A percentile compares a stretch with the other conserved stretches of the same genome.
Conservation (phyloP, 176 grass and related monocot species). For the Zea mays region DNA sequence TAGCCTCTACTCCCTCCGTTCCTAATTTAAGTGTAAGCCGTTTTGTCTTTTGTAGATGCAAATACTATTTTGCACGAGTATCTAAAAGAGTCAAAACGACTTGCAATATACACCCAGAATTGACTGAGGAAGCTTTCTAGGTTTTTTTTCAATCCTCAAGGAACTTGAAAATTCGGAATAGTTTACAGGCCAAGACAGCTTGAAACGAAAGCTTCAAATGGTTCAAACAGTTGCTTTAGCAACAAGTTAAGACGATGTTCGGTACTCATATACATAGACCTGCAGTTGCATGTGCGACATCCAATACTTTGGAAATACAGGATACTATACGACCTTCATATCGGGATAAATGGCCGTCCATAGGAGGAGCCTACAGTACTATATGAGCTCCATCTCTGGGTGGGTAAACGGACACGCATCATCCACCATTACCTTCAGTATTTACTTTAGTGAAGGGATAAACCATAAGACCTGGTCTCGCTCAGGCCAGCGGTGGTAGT, state of each 20-base stretch:
- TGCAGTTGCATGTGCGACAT: background rate
- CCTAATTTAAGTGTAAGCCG: background rate
- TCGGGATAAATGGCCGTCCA: background rate
- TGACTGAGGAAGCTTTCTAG: background rate
- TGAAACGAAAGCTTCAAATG: background rate
- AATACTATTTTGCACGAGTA: background rate
- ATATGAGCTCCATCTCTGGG: constrained; percentile 3
- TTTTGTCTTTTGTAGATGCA: background rate
- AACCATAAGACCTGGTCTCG: constrained; percentile 32
- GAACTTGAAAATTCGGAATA: background rate
- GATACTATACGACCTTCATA: background rate
- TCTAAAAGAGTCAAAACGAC: background rate
- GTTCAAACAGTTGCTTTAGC: constrained; percentile 2
- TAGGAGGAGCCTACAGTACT: background rate
- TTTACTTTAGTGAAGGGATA: constrained; percentile 45
- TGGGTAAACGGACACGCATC: background rate
- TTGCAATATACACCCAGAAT: no score
- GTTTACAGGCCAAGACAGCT: background rate
- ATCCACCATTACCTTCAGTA: constrained; percentile 12
- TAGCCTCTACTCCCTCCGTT: background rate
- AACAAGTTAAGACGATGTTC: background rate
- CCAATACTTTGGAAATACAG: background rate
- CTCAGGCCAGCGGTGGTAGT: background rate
- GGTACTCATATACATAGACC: background rate
- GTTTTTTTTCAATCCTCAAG: background rate